A percentile compares a stretch with the other conserved stretches of the same genome.
phyloP scores from a whole-genome alignment of 176 grass and related monocot species.

The Alopecurus myosuroides region DNA sequence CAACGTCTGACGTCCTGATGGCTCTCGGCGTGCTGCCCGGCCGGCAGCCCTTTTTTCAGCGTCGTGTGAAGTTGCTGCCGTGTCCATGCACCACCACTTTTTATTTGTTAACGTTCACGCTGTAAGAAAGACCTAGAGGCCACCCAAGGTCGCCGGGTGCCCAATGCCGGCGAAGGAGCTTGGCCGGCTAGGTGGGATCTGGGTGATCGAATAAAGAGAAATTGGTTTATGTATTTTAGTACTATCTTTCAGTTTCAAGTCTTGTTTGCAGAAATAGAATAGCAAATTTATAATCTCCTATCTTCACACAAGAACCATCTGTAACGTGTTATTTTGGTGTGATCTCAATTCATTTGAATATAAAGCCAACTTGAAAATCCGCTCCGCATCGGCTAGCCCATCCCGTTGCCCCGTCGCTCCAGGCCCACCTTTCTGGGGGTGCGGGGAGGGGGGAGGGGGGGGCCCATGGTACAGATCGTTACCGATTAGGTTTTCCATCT shows the following conservation, averaged over 20 bases:
- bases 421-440: too few relatives aligned
- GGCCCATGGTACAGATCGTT: too few relatives aligned
- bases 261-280: background rate
- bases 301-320: background rate
- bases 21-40: background rate
- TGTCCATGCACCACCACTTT: background rate
- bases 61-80: background rate
- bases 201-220: background rate
- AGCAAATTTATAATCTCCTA: background rate
- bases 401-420: too few relatives aligned
- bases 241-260: background rate
- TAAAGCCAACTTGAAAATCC: too few relatives aligned
- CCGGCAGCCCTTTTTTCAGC: background rate
- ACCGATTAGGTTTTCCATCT: too few relatives aligned
- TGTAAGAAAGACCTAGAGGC: background rate
- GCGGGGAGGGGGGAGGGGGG: too few relatives aligned
- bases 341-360: too few relatives aligned
- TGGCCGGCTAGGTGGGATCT: background rate
- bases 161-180: background rate
- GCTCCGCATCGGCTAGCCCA: too few relatives aligned
- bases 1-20: background rate
- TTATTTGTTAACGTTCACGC: background rate
- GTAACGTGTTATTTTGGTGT: too few relatives aligned
- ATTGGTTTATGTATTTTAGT: background rate
- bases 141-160: background rate